Percentiles rank a stretch among this genome's conserved stretches.
These are phyloP conservation scores for Fistulinella prunicolor DNA, from an alignment of 768 basidiomycete genomes.

Conservation along the genomic window DNA sequence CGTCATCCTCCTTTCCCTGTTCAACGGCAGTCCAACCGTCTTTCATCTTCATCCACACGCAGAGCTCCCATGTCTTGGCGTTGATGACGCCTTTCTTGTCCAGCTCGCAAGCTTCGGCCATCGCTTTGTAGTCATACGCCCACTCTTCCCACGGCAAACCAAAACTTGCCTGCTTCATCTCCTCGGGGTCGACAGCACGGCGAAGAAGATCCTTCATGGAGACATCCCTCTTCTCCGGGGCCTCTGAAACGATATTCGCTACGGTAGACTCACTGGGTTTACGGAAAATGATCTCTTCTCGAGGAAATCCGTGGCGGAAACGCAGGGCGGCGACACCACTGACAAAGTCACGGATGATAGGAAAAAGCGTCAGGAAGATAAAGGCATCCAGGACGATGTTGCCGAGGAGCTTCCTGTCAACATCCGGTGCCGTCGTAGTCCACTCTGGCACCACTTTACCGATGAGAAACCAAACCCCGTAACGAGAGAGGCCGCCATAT, in stretches of 20 bases:
- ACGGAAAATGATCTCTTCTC: conserved; percentile 29
- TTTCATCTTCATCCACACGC: conserved; percentile 33
- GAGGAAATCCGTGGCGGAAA: conserved; percentile 27
- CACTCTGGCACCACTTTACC: conserved; percentile 18
- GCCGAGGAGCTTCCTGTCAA: conserved; percentile 21
- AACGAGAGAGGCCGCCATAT: conserved; percentile 24
- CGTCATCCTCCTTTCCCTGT: conserved; percentile 23
- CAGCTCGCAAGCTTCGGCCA: conserved; percentile 24
- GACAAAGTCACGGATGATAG: conserved; percentile 25
- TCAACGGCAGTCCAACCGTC: conserved; percentile 29
- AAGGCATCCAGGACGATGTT: conserved; percentile 25
- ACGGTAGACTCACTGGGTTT: conserved; percentile 28
- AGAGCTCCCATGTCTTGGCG: conserved; percentile 28
- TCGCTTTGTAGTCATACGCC: conserved; percentile 29
- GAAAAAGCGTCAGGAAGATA: conserved; percentile 24
- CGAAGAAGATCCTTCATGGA: conserved; percentile 25
- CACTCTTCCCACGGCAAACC: conserved; percentile 35
- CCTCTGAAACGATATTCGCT: conserved; percentile 21
- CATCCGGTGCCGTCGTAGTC: conserved; percentile 13
- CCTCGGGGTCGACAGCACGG: conserved; percentile 29
- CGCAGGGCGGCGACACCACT: conserved; percentile 19
- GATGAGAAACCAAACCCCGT: conserved; percentile 27
- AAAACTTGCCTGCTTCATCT: conserved; percentile 21
- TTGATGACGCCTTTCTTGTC: conserved; percentile 19
- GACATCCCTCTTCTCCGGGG: conserved; percentile 26